Conservation (phyloP, 2,329 filamentous ascomycete genomes). For the Aspergillus sp. region DNA sequence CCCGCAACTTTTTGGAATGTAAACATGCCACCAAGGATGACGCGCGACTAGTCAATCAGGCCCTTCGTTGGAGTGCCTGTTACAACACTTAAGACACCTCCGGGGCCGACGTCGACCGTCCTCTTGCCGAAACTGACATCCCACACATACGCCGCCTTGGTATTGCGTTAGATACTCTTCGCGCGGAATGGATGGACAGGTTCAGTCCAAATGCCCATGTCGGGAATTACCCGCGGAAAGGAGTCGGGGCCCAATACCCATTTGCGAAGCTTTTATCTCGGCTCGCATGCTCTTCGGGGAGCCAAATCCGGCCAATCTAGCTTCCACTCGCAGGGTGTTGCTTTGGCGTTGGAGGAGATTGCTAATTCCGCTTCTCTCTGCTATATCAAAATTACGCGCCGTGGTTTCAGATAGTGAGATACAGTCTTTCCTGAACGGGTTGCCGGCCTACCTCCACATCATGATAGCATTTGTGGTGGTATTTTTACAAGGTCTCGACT, state of each 20-base stretch:
- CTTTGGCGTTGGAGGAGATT: slow-evolving; percentile 34
- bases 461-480: slow-evolving; percentile 43
- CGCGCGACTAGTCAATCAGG: slow-evolving; percentile 34
- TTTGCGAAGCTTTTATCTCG: slow-evolving; percentile 49
- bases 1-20: slow-evolving; percentile 27
- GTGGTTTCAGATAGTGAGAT: slow-evolving; percentile 37
- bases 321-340: slow-evolving; percentile 17
- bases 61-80: slow-evolving; percentile 33
- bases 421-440: slow-evolving; percentile 32
- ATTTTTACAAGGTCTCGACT: slow-evolving; percentile 40
- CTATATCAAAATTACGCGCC: slow-evolving; percentile 34
- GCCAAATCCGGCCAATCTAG: slow-evolving; percentile 1
- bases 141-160: slow-evolving; percentile 20
- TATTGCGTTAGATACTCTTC: slow-evolving; percentile 21
- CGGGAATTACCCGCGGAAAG: slow-evolving; percentile 46
- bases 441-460: slow-evolving; percentile 40
- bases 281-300: slow-evolving; percentile 46
- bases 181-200: slow-evolving; percentile 21
- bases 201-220: slow-evolving; percentile 37
- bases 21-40: slow-evolving; percentile 34
- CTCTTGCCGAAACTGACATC: slow-evolving; percentile 15
- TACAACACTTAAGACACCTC: slow-evolving; percentile 34
- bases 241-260: slow-evolving; percentile 46
- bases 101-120: slow-evolving; percentile 31
- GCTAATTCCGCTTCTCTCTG: slow-evolving; percentile 39